Base-by-base conservation (phyloP, 306 rosid genomes). In the Casuarina equisetifolia region DNA sequence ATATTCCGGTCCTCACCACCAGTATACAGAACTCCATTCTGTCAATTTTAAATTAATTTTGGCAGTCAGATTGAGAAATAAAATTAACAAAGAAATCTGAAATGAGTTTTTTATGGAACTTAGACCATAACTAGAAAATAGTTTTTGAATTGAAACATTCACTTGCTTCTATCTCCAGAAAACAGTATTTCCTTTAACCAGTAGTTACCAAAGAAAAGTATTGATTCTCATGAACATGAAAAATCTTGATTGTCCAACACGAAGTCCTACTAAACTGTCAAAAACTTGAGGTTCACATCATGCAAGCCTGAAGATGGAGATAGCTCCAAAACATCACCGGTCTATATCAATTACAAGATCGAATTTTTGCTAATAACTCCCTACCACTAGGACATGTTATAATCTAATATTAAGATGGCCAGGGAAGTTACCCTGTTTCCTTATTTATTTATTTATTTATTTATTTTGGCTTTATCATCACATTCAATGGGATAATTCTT, bases 1-100 rank as follows among this genome's bases (percentile, higher is more conserved):
- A 95, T 78, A 76, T 72, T 74, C 46, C 89, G 82, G 76, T 91
- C 97, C 83, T 92, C 97, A 40, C 98, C 97, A 0, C 97, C 97
- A 1, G 97, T 87, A 50, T 85, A 91, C 16, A 95, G 86, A 83
- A 95, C 80, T 64, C 91, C 97, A 78, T 82, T 89, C 98, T 95
- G 88, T 79, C 77, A 79, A 82, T 15, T 35, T 66, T 66, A 9
- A 12, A 35, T 10, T 5, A 39, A 40, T 5, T 40, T 17, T 39
- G 16, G 20, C 7, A 39, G 6, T 66, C 40, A 3, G 40, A 66
- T 6, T n/a, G 46, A 66, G 70, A 40, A 6, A 61, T 5, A 19
- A 40, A 66, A 66, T 16, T 66, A 1, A 3, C 11, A 66, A 20
- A 17, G 13, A 0, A 40, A 66, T 6, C 6, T 3, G 8, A 66